Conservation (phyloP, 2,329 filamentous ascomycete genomes). For the Polychaeton citri region DNA sequence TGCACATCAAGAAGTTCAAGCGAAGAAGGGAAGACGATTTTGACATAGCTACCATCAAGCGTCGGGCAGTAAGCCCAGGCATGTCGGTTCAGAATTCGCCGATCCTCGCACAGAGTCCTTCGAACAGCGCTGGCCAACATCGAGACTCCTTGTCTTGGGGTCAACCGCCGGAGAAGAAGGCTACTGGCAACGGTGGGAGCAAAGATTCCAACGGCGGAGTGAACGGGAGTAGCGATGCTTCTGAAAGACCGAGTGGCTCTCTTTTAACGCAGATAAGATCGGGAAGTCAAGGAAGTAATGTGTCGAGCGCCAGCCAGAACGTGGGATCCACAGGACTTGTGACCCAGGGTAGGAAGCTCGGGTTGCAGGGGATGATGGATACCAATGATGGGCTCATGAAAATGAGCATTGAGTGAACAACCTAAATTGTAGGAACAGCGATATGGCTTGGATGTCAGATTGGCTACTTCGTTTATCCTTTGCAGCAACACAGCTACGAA, state of each 20-base stretch:
- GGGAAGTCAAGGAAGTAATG: conserved; percentile 5
- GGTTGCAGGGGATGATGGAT: conserved; percentile 86
- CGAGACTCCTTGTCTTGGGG: conserved; percentile 50
- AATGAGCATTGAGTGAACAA: conserved; percentile 86
- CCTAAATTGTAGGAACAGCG: no score
- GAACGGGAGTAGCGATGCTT: not conserved
- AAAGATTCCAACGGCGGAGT: not conserved
- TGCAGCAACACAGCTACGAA: no score
- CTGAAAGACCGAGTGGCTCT: not conserved
- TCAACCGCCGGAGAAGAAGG: conserved; percentile 42
- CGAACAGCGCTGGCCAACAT: conserved; percentile 32
- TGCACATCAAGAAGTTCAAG: conserved; percentile 37
- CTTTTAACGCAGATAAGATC: conserved; percentile 3
- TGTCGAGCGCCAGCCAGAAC: conserved; percentile 2
- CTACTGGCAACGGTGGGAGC: conserved; percentile 7
- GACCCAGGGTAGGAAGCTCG: conserved; percentile 44
- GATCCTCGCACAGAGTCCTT: conserved; percentile 65
- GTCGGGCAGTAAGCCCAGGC: conserved; percentile 79
- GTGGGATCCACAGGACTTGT: conserved; percentile 6
- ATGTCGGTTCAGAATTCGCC: conserved; percentile 87
- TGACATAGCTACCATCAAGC: conserved; percentile 76
- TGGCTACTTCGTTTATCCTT: no score
- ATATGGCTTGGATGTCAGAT: no score
- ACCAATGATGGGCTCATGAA: conserved; percentile 93
- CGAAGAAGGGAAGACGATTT: conserved; percentile 85